Conservation (phyloP, 257 asterid species). For the Solanum clarkiae region DNA sequence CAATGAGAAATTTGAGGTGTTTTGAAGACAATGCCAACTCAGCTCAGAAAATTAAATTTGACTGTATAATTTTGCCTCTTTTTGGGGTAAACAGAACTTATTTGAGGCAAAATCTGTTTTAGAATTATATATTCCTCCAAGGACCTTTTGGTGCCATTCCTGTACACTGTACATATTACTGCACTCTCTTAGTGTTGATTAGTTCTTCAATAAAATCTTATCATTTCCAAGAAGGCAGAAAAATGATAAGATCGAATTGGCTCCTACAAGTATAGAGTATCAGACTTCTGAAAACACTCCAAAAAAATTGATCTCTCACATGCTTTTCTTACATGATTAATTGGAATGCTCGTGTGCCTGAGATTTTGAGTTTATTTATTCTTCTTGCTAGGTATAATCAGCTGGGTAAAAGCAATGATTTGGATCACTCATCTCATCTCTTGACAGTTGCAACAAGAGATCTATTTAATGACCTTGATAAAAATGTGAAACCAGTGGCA, state of each 20-base stretch:
- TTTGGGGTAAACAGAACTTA: not conserved
- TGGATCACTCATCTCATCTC: slow-evolving; percentile 81
- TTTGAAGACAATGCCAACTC: not conserved
- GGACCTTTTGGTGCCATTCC: not conserved
- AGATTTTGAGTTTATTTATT: not conserved
- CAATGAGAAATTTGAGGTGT: not conserved
- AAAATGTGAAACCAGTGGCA: slow-evolving; percentile 85
- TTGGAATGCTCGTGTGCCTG: not conserved
- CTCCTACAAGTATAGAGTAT: not conserved
- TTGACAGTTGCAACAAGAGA: slow-evolving; percentile 87
- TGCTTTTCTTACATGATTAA: not conserved
- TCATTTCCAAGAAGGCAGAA: not conserved
- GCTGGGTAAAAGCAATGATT: slow-evolving; percentile 43
- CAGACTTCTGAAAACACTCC: not conserved
- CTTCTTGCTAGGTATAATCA: slow-evolving; percentile 59
- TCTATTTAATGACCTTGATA: slow-evolving; percentile 76
- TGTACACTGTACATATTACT: not conserved
- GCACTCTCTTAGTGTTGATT: not conserved
- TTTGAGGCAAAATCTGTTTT: not conserved
- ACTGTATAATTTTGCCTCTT: not conserved
- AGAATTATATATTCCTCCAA: not conserved
- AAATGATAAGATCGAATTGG: not conserved
- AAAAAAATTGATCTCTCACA: not conserved
- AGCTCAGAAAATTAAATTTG: not conserved
- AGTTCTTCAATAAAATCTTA: not conserved